Conservation (phyloP, 768 basidiomycete species). For the Amyloporia xantha region DNA sequence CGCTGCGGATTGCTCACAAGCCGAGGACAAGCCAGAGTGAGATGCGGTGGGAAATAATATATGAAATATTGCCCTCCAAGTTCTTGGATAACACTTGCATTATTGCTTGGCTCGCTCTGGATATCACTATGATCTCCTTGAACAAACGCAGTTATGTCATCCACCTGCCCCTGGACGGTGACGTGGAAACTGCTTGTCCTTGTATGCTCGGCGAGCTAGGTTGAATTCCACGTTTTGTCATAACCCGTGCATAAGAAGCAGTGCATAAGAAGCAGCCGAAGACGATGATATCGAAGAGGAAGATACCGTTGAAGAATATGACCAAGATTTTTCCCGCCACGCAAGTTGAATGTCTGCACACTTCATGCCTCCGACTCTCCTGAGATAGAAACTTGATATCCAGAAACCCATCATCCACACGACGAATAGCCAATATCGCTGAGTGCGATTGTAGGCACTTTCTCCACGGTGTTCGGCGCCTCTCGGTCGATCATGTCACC, state of each 20-base stretch:
- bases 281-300: conserved; percentile 86
- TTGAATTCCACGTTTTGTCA: conserved; percentile 74
- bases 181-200: conserved; percentile 78
- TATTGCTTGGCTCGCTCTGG: conserved; percentile 52
- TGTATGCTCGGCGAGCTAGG: conserved; percentile 69
- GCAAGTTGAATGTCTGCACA: conserved; percentile 87
- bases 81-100: conserved; percentile 49
- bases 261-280: conserved; percentile 87
- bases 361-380: conserved; percentile 79
- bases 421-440: conserved; percentile 77
- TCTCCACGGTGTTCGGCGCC: conserved; percentile 69
- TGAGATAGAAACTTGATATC: conserved; percentile 69
- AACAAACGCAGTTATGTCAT: conserved; percentile 79
- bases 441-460: conserved; percentile 67
- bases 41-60: conserved; percentile 78
- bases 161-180: conserved; percentile 74
- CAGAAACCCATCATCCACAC: conserved; percentile 76
- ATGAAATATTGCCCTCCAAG: conserved; percentile 87
- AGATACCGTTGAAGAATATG: conserved; percentile 61
- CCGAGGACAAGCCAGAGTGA: conserved; percentile 64
- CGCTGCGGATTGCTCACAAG: conserved; percentile 58
- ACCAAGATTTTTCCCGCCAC: conserved; percentile 95
- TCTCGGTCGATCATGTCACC: conserved; percentile 54
- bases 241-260: conserved; percentile 87
- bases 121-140: conserved; percentile 82